phyloP scores from a whole-genome alignment of 2,329 filamentous ascomycete species.

The Fusarium sp. region DNA sequence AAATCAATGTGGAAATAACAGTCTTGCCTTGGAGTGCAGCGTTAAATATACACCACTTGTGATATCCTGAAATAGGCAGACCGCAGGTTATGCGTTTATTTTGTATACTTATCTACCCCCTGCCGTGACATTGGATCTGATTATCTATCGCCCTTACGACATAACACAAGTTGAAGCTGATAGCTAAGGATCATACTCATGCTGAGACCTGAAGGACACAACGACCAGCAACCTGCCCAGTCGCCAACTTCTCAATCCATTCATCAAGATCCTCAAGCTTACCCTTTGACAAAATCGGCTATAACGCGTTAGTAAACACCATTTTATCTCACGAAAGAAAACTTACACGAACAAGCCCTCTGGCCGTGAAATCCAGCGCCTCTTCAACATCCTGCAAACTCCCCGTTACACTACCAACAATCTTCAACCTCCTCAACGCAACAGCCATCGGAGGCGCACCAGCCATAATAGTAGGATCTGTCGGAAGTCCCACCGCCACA shows the following conservation, averaged over 20 bases:
- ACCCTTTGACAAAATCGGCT: slow-evolving; percentile 43
- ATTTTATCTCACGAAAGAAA: no score
- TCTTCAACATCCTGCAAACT: slow-evolving; percentile 44
- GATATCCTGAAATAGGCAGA: no score
- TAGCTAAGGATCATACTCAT: background rate
- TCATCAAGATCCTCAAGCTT: slow-evolving; percentile 44
- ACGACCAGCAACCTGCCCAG: slow-evolving; percentile 41
- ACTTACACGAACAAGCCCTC: slow-evolving; percentile 41
- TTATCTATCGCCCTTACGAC: no score
- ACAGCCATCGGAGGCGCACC: slow-evolving; percentile 36
- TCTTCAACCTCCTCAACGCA: slow-evolving; percentile 35
- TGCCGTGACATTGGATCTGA: no score
- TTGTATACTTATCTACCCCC: no score
- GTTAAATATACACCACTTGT: no score
- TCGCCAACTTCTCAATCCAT: slow-evolving; percentile 39
- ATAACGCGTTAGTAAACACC: background rate
- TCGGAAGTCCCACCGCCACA: slow-evolving; percentile 84
- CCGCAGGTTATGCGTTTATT: no score
- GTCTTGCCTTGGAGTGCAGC: no score
- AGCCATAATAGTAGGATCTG: slow-evolving; percentile 37
- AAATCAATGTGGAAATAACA: no score
- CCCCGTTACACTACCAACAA: slow-evolving; percentile 42
- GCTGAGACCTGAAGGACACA: slow-evolving; percentile 38
- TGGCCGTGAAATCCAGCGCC: slow-evolving; percentile 44
- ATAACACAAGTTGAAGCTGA: no score